phyloP scores from a whole-genome alignment of 306 rosid species.

The Gastrolobium bilobum region DNA sequence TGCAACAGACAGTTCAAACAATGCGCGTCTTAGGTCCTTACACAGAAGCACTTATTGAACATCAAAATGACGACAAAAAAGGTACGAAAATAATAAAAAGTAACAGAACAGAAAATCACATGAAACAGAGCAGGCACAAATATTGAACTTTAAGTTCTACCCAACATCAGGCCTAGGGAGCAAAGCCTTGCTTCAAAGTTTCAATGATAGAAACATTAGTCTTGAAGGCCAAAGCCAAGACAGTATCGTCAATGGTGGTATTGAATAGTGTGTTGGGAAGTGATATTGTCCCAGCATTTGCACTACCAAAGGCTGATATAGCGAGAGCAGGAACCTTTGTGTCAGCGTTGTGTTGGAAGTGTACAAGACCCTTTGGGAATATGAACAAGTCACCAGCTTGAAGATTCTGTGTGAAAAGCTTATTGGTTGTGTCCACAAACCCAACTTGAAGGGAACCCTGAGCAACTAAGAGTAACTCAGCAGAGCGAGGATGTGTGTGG shows the following conservation, averaged over 20 bases:
- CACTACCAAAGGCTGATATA: slow-evolving; percentile 68
- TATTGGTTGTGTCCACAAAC: slow-evolving; percentile 61
- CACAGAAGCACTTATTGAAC: slow-evolving; percentile 26
- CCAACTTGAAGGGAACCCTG: slow-evolving; percentile 62
- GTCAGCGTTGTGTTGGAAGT: slow-evolving; percentile 60
- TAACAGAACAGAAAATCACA: neutral
- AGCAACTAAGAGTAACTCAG: slow-evolving; percentile 57
- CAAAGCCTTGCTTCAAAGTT: slow-evolving; percentile 57
- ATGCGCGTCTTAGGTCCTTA: neutral
- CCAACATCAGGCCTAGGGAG: slow-evolving; percentile 30
- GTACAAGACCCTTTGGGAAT: slow-evolving; percentile 68
- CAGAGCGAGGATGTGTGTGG: slow-evolving; percentile 66
- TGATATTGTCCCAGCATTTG: slow-evolving; percentile 57
- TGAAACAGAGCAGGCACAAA: neutral
- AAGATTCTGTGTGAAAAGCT: slow-evolving; percentile 60
- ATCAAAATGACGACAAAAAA: neutral
- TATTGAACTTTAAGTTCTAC: neutral
- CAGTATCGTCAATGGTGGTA: slow-evolving; percentile 56
- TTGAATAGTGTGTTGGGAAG: slow-evolving; percentile 57
- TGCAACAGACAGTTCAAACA: slow-evolving; percentile 10
- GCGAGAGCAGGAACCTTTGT: slow-evolving; percentile 29
- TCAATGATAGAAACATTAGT: slow-evolving; percentile 59
- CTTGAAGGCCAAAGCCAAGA: slow-evolving; percentile 72
- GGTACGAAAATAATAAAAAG: neutral
- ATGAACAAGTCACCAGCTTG: slow-evolving; percentile 57